Conservation (phyloP, 78 protist genomes). For the Dictyostelium brefeldianum region DNA sequence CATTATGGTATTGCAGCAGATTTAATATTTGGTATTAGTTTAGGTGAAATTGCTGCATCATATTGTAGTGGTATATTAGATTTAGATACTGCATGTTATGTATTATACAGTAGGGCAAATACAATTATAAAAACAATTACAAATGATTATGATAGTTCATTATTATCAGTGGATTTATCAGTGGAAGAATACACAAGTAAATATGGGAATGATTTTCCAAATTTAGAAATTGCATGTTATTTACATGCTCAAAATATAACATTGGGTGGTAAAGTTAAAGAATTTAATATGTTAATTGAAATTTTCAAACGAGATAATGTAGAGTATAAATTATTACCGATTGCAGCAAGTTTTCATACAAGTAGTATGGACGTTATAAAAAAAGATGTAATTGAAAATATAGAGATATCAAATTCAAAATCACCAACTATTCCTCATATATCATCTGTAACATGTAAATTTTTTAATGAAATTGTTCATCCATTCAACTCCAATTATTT, state of each 20-base stretch:
- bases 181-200: neutral
- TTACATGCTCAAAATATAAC: constrained; percentile 18
- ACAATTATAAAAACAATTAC: neutral
- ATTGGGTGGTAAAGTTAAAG: constrained; percentile 23
- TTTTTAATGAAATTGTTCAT: neutral
- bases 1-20: constrained; percentile 35
- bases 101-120: constrained; percentile 9
- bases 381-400: neutral
- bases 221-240: constrained; percentile 48
- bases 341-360: constrained; percentile 44
- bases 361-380: neutral
- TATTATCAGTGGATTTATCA: constrained; percentile 32
- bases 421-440: neutral
- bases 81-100: neutral
- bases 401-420: neutral
- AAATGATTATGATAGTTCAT: constrained; percentile 17
- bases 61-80: constrained; percentile 18
- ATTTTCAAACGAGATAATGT: neutral
- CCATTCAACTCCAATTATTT: neutral
- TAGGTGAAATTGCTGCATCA: constrained; percentile 73
- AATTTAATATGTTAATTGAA: neutral
- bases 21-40: constrained; percentile 17
- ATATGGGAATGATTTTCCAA: neutral
- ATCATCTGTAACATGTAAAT: constrained; percentile 27
- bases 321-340: neutral